Evolutionary conservation across 2,329 filamentous ascomycete species (phyloP), one percentile per base, ranked within the genome.

Genomic region (Colletotrichum abscissum): DNA sequence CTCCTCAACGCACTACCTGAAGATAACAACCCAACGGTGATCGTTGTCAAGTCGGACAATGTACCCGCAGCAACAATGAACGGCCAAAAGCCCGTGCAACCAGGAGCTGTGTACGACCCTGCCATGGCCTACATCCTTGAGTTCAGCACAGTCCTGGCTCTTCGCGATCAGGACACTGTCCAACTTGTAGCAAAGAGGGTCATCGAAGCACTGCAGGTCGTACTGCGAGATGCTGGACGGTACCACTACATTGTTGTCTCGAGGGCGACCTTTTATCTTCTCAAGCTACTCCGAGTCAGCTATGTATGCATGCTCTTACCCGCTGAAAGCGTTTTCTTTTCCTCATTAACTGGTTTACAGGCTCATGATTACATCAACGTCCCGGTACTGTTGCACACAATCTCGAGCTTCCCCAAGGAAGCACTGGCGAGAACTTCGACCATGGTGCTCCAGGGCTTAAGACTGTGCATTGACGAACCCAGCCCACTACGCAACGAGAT

Each of bases 341-440:
- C 60, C 56, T 62, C 19, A 69, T 35, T 62, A 6, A 58, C 24
- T 3, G 65, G 54, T 64, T 67, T 46, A 75, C 56, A 95, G 93
- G 93, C 98, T 77, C 91, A 96, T 78, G 94, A 97, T 78, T 98
- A 97, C 81, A 92, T 98, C 79, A 94, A 97, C 70, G 94, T 95
- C 1, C 97, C 97, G 1, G 94, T 98, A 63, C 90, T 98, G 8
- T 89, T 99, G 14, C 97, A 99, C 81, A 93, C 93, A 1, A 95
- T 99, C 74, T 97, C 95, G 1, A 95, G 92, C 75, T 94, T 98
- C 79, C 91, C 95, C 49, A 92, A 95, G 78, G 91, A 94, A 38
- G 87, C 92, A 0, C 86, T 98, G 24, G 91, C 93, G 66, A 93
- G 93, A 80, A 93, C 94, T 19, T 93, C 95, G 0, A 87, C 91